A percentile compares a stretch with the other conserved stretches of the same genome.
Conservation (phyloP, 805 yeast species). For the Candida easanensis region DNA sequence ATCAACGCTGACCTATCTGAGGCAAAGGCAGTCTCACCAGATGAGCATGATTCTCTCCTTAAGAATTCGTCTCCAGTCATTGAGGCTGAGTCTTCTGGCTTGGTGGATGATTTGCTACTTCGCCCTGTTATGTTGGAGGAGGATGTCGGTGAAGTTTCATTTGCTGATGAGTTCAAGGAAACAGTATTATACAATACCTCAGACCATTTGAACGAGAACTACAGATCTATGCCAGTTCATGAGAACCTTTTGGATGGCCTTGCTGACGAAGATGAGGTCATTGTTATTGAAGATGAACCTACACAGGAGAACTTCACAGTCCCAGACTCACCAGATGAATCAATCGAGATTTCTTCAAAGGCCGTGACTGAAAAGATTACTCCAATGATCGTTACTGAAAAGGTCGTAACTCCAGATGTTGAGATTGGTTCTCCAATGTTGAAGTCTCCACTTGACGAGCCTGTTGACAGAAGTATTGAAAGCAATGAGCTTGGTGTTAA, state of each 20-base stretch:
- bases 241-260: conserved; percentile 4
- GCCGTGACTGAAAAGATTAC: no score
- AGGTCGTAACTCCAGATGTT: background rate
- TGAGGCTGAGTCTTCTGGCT: conserved; percentile 2
- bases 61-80: conserved; percentile 10
- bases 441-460: conserved; percentile 1
- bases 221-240: conserved; percentile 5
- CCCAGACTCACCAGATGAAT: no score
- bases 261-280: background rate
- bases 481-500: background rate
- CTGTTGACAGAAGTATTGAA: background rate
- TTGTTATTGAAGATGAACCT: background rate
- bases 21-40: background rate
- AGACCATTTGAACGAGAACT: conserved; percentile 14
- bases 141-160: conserved; percentile 9
- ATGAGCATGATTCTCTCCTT: conserved; percentile 14
- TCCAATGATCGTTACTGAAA: no score
- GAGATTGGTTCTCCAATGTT: background rate
- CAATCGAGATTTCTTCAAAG: no score
- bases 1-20: conserved; percentile 4
- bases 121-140: conserved; percentile 11
- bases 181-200: conserved; percentile 18
- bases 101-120: conserved; percentile 5
- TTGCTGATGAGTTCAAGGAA: conserved; percentile 21
- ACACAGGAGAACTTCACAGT: no score